A percentile compares a stretch with the other conserved stretches of the same genome.
Conservation (phyloP, 441 rosid species). For the Erodium texanum region DNA sequence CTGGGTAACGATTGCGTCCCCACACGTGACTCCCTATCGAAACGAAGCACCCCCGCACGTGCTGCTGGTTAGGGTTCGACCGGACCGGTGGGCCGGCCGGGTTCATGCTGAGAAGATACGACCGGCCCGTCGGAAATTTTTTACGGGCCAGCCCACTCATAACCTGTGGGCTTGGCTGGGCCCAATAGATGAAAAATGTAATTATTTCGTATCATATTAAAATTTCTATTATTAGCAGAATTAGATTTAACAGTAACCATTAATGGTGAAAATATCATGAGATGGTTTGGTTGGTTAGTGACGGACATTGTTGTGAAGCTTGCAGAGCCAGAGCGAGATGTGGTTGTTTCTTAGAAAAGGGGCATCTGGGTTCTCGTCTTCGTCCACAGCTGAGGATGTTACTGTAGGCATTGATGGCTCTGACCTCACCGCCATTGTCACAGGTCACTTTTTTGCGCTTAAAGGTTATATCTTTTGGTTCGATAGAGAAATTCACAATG, state of each 20-base stretch:
- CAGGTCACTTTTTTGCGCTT: constrained; percentile 12
- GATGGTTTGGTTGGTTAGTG: neutral
- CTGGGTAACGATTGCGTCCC: constrained; percentile 2
- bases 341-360: constrained; percentile 21
- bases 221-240: no score
- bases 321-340: constrained; percentile 9
- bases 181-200: no score
- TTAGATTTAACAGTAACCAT: no score
- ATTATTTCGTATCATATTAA: no score
- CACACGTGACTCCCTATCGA: constrained; percentile 2
- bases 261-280: no score
- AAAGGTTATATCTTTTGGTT: neutral
- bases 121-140: no score
- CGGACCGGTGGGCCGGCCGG: neutral
- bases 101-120: no score
- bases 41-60: constrained; percentile 3
- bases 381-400: constrained; percentile 26
- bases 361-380: constrained; percentile 26
- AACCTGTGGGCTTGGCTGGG: no score
- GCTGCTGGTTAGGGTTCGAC: neutral
- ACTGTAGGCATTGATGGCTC: constrained; percentile 24
- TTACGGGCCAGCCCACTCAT: no score
- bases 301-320: neutral
- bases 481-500: neutral
- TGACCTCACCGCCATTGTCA: constrained; percentile 26